Evolutionary conservation across 176 grass and related monocot genomes (phyloP), one percentile per base, ranked within the genome.

Genomic region (Echinochloa phyllopogon): DNA sequence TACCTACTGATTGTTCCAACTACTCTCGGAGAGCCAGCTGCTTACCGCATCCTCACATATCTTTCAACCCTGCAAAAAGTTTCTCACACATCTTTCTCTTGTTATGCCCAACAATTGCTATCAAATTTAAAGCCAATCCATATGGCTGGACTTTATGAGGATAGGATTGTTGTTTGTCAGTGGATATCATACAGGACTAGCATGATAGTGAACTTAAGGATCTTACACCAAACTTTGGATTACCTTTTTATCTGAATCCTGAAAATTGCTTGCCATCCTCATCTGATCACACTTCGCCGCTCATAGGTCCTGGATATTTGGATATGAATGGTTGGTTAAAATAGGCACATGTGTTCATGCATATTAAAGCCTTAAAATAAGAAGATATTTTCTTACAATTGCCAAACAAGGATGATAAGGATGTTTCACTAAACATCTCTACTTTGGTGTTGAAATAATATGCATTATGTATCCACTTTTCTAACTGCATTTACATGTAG

Each of bases 201-300:
- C 61, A 76, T 74, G 69, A 72, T 17, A 50, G 53, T 72, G 76
- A 86, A 24, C 62, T 73, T 27, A 52, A 64, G 59, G 58, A 80
- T 38, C 76, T 43, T 55, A 74, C 66, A 80, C 4, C 58, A 72
- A 71, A 69, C 72, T 52, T 16, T 42, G 49, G 27, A 63, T 72
- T 80, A 10, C 15, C 36, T 73, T 65, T 27, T 64, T 80, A 53
- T 16, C 29, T 74, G 14, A 38, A 29, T 51, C 23, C 29, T 74
- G 14, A 38, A 29, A 62, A 41, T 24, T 79, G n/a, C 57, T 80
- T 63, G n/a, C 2, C 33, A 73, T 41, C 76, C 36, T 70, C 10
- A 70, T 70, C 68, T 21, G 4, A 10, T 73, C 45, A 43, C 52
- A 41, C 36, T 52, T 81, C 74, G 23, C 33, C 24, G 44, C 25